Conservation (phyloP, 2,329 filamentous ascomycete species). For the Fusarium albosuccineum region DNA sequence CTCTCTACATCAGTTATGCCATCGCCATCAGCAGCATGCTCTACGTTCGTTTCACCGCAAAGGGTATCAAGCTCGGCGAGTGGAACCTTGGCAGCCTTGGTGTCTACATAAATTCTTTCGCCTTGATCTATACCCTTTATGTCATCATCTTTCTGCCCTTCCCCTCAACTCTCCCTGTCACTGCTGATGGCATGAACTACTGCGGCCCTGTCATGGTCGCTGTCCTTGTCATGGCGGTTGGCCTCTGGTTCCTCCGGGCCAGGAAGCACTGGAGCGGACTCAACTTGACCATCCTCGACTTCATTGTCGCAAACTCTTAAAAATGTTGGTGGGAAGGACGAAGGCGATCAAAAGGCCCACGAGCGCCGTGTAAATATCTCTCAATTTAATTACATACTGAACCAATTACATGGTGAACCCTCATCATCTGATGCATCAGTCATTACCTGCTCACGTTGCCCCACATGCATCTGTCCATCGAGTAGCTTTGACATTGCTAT, state of each 20-base stretch:
- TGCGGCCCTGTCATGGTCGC: constrained; percentile 43
- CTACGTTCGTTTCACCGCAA: constrained; percentile 31
- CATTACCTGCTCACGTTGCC: no score
- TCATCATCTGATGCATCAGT: no score
- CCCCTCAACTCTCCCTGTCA: constrained; percentile 41
- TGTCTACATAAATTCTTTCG: constrained; percentile 36
- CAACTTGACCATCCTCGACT: constrained; percentile 43
- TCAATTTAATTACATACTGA: no score
- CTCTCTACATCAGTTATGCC: constrained; percentile 45
- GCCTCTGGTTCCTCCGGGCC: constrained; percentile 34
- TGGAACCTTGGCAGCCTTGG: constrained; percentile 42
- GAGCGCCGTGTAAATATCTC: no score
- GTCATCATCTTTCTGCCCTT: constrained; percentile 45
- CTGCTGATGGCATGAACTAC: constrained; percentile 42
- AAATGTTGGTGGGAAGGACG: no score
- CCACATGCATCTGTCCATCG: no score
- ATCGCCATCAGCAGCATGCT: constrained; percentile 44
- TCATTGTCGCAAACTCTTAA: constrained; percentile 37
- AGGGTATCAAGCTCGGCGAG: constrained; percentile 38
- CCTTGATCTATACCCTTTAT: constrained; percentile 41
- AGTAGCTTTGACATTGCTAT: no score
- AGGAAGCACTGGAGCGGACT: constrained; percentile 42
- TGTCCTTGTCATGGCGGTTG: constrained; percentile 36
- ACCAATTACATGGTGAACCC: no score
- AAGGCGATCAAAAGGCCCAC: no score